phyloP scores from a whole-genome alignment of 2,329 filamentous ascomycete species.

The Aspergillus pseudoglaucus region DNA sequence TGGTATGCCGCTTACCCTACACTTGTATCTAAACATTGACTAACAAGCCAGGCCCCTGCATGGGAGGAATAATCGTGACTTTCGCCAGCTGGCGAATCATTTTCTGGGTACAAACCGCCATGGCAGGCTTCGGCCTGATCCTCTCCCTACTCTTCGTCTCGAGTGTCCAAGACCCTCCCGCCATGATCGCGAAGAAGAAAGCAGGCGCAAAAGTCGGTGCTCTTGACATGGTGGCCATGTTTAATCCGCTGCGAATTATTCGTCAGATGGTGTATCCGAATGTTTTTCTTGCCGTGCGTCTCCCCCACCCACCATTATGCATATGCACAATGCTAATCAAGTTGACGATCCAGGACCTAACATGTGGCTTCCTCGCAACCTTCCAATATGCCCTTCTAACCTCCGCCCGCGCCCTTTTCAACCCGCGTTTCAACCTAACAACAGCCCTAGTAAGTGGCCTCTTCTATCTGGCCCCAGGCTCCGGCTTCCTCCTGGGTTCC shows the following conservation, averaged over 20 bases:
- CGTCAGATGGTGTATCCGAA: slow-evolving; percentile 62
- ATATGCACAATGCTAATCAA: too few relatives aligned
- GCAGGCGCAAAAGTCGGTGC: slow-evolving; percentile 43
- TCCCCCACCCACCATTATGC: slow-evolving; percentile 20
- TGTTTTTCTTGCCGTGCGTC: slow-evolving; percentile 50
- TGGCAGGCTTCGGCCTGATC: slow-evolving; percentile 54
- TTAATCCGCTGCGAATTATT: slow-evolving; percentile 59
- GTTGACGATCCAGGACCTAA: slow-evolving; percentile 20
- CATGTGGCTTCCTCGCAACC: slow-evolving; percentile 52
- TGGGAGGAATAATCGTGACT: slow-evolving; percentile 73
- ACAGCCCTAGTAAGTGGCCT: slow-evolving; percentile 61
- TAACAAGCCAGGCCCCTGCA: slow-evolving; percentile 41
- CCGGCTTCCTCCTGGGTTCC: slow-evolving; percentile 62
- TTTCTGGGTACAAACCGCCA: slow-evolving; percentile 69
- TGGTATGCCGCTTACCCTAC: slow-evolving; percentile 19
- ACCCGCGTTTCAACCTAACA: slow-evolving; percentile 63
- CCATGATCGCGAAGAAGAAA: slow-evolving; percentile 48
- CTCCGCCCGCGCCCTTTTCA: slow-evolving; percentile 65
- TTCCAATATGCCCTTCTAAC: slow-evolving; percentile 67
- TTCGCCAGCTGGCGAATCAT: slow-evolving; percentile 68
- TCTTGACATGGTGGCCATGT: slow-evolving; percentile 31
- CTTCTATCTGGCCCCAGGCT: slow-evolving; percentile 68
- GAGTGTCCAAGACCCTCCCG: slow-evolving; percentile 49
- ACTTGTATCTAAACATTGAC: background rate
- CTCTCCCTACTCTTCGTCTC: slow-evolving; percentile 62